phyloP scores from a whole-genome alignment of 805 yeast genomes.

The Wickerhamomyces alni region DNA sequence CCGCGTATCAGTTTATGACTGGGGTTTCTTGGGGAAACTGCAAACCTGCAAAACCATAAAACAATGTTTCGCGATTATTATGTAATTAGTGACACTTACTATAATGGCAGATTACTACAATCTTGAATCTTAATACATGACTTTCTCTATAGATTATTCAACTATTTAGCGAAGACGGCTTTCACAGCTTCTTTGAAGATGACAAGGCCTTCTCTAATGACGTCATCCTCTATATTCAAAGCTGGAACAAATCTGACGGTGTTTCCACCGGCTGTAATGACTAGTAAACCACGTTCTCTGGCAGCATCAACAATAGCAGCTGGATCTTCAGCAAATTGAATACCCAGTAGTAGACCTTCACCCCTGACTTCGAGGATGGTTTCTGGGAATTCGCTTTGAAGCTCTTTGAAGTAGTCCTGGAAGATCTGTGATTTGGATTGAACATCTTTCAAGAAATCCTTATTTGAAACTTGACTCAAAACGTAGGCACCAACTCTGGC shows the following conservation, averaged over 20 bases:
- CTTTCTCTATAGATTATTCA: too few relatives aligned
- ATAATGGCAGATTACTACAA: too few relatives aligned
- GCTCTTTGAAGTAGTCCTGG: conserved; percentile 38
- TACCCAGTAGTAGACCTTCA: conserved; percentile 80
- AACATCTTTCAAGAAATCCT: conserved; percentile 56
- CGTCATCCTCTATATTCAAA: conserved; percentile 68
- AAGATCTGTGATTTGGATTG: conserved; percentile 54
- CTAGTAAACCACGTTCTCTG: conserved; percentile 72
- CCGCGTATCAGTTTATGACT: too few relatives aligned
- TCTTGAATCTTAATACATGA: too few relatives aligned
- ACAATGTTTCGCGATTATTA: too few relatives aligned
- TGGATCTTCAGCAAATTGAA: conserved; percentile 69
- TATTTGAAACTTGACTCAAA: conserved; percentile 56
- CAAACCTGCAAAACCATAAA: too few relatives aligned
- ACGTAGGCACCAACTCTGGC: conserved; percentile 77
- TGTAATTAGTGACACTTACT: too few relatives aligned
- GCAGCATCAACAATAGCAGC: conserved; percentile 56
- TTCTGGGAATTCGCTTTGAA: conserved; percentile 52
- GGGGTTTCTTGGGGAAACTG: too few relatives aligned
- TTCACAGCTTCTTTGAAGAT: conserved; percentile 56
- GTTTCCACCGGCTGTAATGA: conserved; percentile 89
- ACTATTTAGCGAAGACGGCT: conserved; percentile 15
- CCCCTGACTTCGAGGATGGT: conserved; percentile 73
- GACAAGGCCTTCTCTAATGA: conserved; percentile 63
- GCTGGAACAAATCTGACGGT: conserved; percentile 92